Evolutionary conservation across 2,329 filamentous ascomycete genomes (phyloP).

Genomic region (Byssothecium circinans): DNA sequence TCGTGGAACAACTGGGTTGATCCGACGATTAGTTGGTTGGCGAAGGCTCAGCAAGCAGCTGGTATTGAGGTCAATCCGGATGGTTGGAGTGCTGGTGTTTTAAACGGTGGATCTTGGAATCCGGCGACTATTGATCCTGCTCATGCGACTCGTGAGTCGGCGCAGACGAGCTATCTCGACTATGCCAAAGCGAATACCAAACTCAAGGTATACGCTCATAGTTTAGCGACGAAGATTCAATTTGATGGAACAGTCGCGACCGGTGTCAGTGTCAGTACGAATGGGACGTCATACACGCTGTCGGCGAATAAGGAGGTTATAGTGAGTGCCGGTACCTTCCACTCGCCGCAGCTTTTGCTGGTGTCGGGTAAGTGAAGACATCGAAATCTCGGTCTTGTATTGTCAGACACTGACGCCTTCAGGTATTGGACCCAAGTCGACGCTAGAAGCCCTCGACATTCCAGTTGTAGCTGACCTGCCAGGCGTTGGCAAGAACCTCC

Average conservation of each 20-base stretch:
- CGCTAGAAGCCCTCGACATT: constrained; percentile 56
- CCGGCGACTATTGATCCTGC: constrained; percentile 12
- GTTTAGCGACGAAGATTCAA: constrained; percentile 1
- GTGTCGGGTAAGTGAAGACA: constrained; percentile 7
- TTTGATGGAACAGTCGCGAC: constrained; percentile 1
- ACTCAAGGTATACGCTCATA: background rate
- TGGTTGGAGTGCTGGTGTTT: constrained; percentile 6
- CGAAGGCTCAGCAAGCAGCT: constrained; percentile 1
- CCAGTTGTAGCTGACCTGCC: constrained; percentile 56
- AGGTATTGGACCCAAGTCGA: constrained; percentile 58
- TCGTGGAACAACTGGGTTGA: constrained; percentile 16
- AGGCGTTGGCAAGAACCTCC: constrained; percentile 61
- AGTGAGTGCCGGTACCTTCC: constrained; percentile 36
- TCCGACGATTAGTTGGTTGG: constrained; percentile 12
- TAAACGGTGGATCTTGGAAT: constrained; percentile 8
- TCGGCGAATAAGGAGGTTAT: constrained; percentile 12
- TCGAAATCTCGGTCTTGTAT: constrained; percentile 51
- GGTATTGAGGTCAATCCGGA: constrained; percentile 6
- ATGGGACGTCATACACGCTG: background rate
- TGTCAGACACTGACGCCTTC: constrained; percentile 37
- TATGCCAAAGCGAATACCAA: background rate
- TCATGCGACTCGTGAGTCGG: constrained; percentile 6
- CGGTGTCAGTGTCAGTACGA: background rate
- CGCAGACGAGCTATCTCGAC: constrained; percentile 7
- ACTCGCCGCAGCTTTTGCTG: constrained; percentile 51